Evolutionary conservation across 1,284 basidiomycete genomes (phyloP).

Genomic region (Ceratobasidium sp.): DNA sequence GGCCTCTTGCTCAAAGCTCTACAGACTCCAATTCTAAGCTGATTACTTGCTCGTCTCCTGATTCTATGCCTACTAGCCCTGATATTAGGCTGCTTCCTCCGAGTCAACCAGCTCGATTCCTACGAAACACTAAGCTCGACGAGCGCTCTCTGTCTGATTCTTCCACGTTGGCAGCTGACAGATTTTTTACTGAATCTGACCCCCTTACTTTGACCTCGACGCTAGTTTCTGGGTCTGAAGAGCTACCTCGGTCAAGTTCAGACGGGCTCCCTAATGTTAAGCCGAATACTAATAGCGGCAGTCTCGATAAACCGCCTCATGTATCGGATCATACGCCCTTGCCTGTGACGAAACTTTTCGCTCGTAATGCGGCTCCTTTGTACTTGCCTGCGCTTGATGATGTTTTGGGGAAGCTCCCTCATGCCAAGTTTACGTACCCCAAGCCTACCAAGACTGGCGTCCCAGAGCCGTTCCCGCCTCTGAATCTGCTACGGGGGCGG

Average conservation of each 20-base stretch:
- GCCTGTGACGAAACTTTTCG: conserved; percentile 69
- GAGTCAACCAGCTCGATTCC: conserved; percentile 34
- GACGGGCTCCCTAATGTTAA: background rate
- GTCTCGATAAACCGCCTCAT: background rate
- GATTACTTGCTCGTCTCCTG: background rate
- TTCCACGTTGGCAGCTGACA: background rate
- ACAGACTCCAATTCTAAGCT: background rate
- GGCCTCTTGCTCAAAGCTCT: background rate
- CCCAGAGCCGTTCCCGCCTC: conserved; percentile 66
- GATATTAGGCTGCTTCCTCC: background rate
- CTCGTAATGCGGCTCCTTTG: conserved; percentile 69
- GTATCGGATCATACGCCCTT: conserved; percentile 64
- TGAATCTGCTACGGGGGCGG: conserved; percentile 68
- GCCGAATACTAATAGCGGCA: background rate
- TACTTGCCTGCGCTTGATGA: conserved; percentile 72
- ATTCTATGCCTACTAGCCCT: background rate
- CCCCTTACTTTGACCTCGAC: background rate
- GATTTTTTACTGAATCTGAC: background rate
- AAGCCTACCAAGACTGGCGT: conserved; percentile 52
- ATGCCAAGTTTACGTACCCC: conserved; percentile 59
- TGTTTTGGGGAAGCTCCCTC: conserved; percentile 66
- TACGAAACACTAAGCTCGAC: background rate
- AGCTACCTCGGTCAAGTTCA: background rate
- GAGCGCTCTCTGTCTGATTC: background rate
- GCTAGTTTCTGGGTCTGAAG: background rate